phyloP scores from a whole-genome alignment of 2,329 filamentous ascomycete species.

The Neopestalotiopsis rosae region DNA sequence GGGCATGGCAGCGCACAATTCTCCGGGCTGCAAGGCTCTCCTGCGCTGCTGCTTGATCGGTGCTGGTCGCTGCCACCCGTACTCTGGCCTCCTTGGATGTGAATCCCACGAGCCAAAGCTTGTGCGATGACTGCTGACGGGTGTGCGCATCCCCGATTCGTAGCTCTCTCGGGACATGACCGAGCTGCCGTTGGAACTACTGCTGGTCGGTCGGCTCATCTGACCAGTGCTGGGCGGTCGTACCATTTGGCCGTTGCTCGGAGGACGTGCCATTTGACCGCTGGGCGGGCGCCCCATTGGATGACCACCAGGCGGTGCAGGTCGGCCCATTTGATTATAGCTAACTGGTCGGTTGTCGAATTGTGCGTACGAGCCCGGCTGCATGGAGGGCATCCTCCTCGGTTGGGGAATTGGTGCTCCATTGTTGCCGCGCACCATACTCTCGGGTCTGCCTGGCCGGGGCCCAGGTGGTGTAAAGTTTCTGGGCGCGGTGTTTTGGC shows the following conservation, averaged over 20 bases:
- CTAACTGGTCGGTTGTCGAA: slow-evolving; percentile 33
- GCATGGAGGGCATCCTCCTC: slow-evolving; percentile 18
- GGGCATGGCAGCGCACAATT: slow-evolving; percentile 60
- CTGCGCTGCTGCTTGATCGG: slow-evolving; percentile 40
- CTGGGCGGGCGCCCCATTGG: slow-evolving; percentile 22
- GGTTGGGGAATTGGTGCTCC: slow-evolving; percentile 15
- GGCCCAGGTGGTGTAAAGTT: slow-evolving; percentile 14
- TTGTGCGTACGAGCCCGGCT: slow-evolving; percentile 34
- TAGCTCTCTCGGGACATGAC: slow-evolving; percentile 33
- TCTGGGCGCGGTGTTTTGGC: slow-evolving; percentile 20
- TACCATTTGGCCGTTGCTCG: neutral
- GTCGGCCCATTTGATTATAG: slow-evolving; percentile 26
- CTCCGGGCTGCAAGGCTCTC: slow-evolving; percentile 47
- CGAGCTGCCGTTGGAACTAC: slow-evolving; percentile 31
- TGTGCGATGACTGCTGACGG: slow-evolving; percentile 39
- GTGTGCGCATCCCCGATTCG: slow-evolving; percentile 35
- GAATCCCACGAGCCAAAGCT: slow-evolving; percentile 48
- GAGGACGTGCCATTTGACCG: neutral
- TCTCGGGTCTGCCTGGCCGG: slow-evolving; percentile 25
- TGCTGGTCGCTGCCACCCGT: slow-evolving; percentile 39
- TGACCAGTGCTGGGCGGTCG: slow-evolving; percentile 29
- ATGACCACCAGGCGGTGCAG: slow-evolving; percentile 10
- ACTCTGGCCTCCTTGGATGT: slow-evolving; percentile 31
- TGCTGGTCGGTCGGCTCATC: slow-evolving; percentile 26
- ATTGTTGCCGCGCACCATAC: slow-evolving; percentile 24